phyloP scores from a whole-genome alignment of 805 yeast genomes.

The Starmerella etchellsii region DNA sequence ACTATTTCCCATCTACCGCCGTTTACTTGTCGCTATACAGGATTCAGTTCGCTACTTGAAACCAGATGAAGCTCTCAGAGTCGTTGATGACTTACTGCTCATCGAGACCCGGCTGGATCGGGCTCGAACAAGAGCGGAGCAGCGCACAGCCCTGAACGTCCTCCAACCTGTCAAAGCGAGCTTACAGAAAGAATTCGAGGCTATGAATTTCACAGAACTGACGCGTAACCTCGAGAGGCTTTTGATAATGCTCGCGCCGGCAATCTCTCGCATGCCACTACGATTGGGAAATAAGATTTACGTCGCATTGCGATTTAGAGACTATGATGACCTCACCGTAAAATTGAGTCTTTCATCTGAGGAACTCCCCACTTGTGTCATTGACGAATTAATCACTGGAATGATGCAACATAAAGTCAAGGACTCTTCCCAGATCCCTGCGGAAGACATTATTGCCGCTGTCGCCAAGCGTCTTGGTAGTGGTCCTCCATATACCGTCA shows the following conservation, averaged over 20 bases:
- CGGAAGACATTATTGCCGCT: not conserved
- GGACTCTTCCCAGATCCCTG: not conserved
- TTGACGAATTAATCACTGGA: not conserved
- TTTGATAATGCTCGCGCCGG: not conserved
- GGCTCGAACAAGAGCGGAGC: not conserved
- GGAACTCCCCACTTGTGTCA: not conserved
- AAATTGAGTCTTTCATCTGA: not conserved
- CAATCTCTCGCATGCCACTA: not conserved
- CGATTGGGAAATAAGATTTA: not conserved
- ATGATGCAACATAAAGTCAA: not conserved
- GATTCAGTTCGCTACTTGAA: not conserved
- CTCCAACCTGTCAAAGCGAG: not conserved
- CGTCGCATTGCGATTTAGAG: not conserved
- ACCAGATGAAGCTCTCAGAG: not conserved
- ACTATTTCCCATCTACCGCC: not conserved
- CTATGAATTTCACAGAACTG: not conserved
- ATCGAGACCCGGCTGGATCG: slow-evolving; percentile 1
- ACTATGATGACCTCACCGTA: not conserved
- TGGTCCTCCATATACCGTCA: not conserved
- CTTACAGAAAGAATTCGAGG: not conserved
- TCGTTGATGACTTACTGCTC: slow-evolving; percentile 3
- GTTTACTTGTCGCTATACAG: not conserved
- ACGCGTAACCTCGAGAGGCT: not conserved
- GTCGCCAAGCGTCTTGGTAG: not conserved
- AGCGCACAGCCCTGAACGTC: not conserved